Percentiles rank a stretch among this genome's conserved stretches.
Conservation (phyloP, 108 stramenopile species). For the Licmophora abbreviata region DNA sequence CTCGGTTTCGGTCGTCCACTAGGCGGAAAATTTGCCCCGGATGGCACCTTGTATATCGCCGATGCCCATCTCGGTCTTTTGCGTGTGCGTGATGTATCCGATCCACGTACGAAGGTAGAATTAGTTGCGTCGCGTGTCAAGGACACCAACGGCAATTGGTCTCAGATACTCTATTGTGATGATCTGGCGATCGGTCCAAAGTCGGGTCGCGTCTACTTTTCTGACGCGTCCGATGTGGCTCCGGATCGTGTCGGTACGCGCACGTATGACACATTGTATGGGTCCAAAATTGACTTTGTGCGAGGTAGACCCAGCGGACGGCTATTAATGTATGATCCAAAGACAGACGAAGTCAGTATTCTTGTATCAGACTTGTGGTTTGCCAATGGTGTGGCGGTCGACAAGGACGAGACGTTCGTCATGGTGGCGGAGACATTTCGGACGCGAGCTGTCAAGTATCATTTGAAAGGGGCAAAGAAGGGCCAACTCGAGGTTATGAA, state of each 20-base stretch:
- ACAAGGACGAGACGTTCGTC: constrained; percentile 37
- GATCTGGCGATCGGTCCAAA: constrained; percentile 53
- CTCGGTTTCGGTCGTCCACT: constrained; percentile 51
- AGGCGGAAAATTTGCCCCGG: constrained; percentile 44
- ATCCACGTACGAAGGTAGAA: constrained; percentile 36
- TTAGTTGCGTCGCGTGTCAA: constrained; percentile 41
- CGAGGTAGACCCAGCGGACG: constrained; percentile 45
- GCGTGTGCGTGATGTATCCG: constrained; percentile 24
- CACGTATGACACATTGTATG: constrained; percentile 51
- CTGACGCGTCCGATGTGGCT: constrained; percentile 48
- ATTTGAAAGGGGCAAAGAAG: constrained; percentile 33
- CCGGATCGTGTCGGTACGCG: constrained; percentile 18
- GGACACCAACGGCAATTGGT: constrained; percentile 31
- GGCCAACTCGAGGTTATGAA: constrained; percentile 21
- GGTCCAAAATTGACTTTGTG: constrained; percentile 45
- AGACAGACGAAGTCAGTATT: constrained; percentile 44
- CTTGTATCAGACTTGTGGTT: constrained; percentile 37
- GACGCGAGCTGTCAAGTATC: constrained; percentile 34
- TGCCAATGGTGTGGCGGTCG: constrained; percentile 65
- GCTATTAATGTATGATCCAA: constrained; percentile 50
- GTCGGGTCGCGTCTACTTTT: constrained; percentile 61
- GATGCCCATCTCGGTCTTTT: constrained; percentile 52
- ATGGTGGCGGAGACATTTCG: constrained; percentile 44
- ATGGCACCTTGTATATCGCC: constrained; percentile 56
- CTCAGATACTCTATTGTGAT: constrained; percentile 44